A percentile compares a stretch with the other conserved stretches of the same genome.
Evolutionary conservation across 2,329 filamentous ascomycete genomes (phyloP).

Genomic region (Alternaria longipes): DNA sequence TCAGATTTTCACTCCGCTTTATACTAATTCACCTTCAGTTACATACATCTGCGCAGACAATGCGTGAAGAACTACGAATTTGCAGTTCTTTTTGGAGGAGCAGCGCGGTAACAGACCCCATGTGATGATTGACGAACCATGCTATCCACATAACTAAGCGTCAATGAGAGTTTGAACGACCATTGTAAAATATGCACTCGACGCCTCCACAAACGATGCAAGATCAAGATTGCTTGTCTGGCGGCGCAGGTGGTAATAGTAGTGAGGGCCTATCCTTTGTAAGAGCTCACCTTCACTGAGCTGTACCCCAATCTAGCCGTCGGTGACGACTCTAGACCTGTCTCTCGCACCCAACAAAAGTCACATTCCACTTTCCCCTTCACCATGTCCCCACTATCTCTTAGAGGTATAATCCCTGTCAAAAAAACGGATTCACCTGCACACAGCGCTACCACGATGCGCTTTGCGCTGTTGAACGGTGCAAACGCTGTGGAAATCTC

Average conservation of each 20-base stretch:
- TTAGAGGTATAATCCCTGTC: background rate
- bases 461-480: background rate
- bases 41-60: conserved; percentile 47
- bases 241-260: background rate
- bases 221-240: background rate
- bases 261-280: background rate
- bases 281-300: background rate
- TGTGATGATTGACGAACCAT: conserved; percentile 1
- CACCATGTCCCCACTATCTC: background rate
- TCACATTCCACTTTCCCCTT: background rate
- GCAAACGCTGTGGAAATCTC: background rate
- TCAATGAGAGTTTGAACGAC: conserved; percentile 5
- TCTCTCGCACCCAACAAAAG: background rate
- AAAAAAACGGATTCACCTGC: background rate
- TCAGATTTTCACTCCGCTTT: background rate
- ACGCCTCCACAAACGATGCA: background rate
- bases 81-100: background rate
- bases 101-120: background rate
- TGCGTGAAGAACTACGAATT: conserved; percentile 21
- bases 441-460: background rate
- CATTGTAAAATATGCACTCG: background rate
- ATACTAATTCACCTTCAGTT: conserved; percentile 31
- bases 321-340: background rate
- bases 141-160: background rate
- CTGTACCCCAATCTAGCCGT: background rate